Evolutionary conservation across 257 asterid species (phyloP).

Genomic region (Lithospermum erythrorhizon): DNA sequence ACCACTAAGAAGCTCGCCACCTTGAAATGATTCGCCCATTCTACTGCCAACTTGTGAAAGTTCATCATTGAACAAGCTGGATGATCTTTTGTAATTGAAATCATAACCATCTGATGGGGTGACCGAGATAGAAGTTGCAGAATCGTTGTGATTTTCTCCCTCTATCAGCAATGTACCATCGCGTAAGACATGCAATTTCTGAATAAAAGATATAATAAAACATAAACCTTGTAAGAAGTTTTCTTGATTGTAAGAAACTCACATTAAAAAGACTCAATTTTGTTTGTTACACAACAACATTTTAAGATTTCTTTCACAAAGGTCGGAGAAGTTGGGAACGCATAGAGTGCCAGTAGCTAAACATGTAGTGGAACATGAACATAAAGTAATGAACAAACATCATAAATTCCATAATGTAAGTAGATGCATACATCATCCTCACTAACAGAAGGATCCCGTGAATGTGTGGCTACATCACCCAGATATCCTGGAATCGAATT

Average conservation of each 20-base stretch:
- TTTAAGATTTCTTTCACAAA: no score
- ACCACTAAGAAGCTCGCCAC: constrained; percentile 68
- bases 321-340: no score
- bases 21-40: constrained; percentile 67
- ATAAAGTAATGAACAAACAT: constrained; percentile 3
- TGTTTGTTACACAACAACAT: no score
- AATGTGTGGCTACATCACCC: constrained; percentile 50
- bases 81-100: constrained; percentile 46
- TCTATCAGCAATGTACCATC: constrained; percentile 44
- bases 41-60: constrained; percentile 75
- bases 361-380: not conserved
- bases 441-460: constrained; percentile 47
- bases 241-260: not conserved
- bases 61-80: constrained; percentile 78
- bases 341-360: no score
- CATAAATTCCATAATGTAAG: constrained; percentile 3
- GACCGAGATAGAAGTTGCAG: constrained; percentile 38
- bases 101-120: constrained; percentile 31
- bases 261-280: no score
- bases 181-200: constrained; percentile 56
- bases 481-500: constrained; percentile 52
- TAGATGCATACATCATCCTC: constrained; percentile 66
- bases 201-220: constrained; percentile 25
- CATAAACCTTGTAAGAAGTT: constrained; percentile 12
- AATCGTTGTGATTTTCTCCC: constrained; percentile 44